These are phyloP conservation scores for Biscogniauxia marginata DNA, from an alignment of 2,329 filamentous ascomycete species.

Conservation along the genomic window DNA sequence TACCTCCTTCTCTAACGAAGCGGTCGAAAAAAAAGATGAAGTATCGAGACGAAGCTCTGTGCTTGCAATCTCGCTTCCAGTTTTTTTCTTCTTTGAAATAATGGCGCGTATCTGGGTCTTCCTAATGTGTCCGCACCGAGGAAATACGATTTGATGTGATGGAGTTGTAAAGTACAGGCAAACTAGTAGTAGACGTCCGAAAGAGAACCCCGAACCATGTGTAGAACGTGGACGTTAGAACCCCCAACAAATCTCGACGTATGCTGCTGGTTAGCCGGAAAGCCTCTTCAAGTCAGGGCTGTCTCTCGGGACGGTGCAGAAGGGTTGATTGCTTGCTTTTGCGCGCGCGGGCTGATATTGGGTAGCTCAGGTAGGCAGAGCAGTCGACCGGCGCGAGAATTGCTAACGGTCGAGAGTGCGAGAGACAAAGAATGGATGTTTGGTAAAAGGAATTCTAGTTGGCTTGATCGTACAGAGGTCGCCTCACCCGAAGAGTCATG, in stretches of 20 bases:
- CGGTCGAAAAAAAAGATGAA: slow-evolving; percentile 31
- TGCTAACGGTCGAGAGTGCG: neutral
- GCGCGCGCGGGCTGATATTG: neutral
- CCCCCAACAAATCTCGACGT: slow-evolving; percentile 17
- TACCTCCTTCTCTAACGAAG: slow-evolving; percentile 14
- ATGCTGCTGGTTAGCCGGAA: slow-evolving; percentile 18
- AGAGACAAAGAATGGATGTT: neutral
- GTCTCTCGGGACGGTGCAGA: slow-evolving; percentile 5
- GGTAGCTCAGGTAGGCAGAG: slow-evolving; percentile 1
- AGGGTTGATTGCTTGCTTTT: slow-evolving; percentile 2
- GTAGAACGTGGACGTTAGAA: slow-evolving; percentile 14
- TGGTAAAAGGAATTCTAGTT: neutral
- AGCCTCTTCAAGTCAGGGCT: slow-evolving; percentile 5
- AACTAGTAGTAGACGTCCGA: slow-evolving; percentile 13
- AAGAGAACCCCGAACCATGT: slow-evolving; percentile 14
- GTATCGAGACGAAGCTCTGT: slow-evolving; percentile 63
- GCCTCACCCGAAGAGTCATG: neutral
- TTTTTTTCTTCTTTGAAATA: slow-evolving; percentile 3
- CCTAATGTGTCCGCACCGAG: slow-evolving; percentile 12
- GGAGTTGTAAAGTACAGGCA: slow-evolving; percentile 27
- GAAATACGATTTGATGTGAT: slow-evolving; percentile 17
- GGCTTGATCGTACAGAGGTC: neutral
- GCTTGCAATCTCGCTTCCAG: slow-evolving; percentile 47
- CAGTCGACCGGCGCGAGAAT: neutral
- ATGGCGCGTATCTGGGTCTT: slow-evolving; percentile 6